Conservation (phyloP, 768 basidiomycete species). For the Lactarius sp. region DNA sequence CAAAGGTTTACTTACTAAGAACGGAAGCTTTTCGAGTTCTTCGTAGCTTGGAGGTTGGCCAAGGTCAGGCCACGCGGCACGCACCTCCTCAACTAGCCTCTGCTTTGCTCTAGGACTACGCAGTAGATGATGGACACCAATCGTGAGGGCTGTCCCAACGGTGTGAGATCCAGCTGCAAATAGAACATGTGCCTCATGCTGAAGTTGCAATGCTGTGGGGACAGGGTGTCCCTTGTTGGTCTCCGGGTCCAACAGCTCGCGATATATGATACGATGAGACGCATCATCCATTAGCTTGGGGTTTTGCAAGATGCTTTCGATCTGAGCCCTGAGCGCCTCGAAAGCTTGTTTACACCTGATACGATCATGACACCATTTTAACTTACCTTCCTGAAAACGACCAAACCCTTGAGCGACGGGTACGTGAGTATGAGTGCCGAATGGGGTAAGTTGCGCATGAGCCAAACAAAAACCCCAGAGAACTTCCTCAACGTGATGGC, state of each 20-base stretch:
- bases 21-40: slow-evolving; percentile 16
- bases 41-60: slow-evolving; percentile 13
- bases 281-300: slow-evolving; percentile 8
- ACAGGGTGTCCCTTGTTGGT: slow-evolving; percentile 4
- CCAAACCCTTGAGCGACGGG: background rate
- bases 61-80: slow-evolving; percentile 10
- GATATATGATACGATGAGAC: slow-evolving; percentile 17
- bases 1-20: slow-evolving; percentile 3
- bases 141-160: slow-evolving; percentile 16
- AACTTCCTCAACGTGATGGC: slow-evolving; percentile 25
- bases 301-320: background rate
- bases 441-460: slow-evolving; percentile 1
- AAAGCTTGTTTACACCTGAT: background rate
- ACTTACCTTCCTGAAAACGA: background rate
- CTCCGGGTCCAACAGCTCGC: slow-evolving; percentile 9
- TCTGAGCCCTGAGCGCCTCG: slow-evolving; percentile 3
- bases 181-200: slow-evolving; percentile 8
- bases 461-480: slow-evolving; percentile 1
- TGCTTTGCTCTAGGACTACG: slow-evolving; percentile 1
- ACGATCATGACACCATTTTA: background rate
- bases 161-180: slow-evolving; percentile 19
- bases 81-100: slow-evolving; percentile 8
- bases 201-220: background rate
- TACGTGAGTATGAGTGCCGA: background rate
- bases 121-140: slow-evolving; percentile 5